phyloP scores from a whole-genome alignment of 768 basidiomycete genomes.

The Boletus vermiculosoides region DNA sequence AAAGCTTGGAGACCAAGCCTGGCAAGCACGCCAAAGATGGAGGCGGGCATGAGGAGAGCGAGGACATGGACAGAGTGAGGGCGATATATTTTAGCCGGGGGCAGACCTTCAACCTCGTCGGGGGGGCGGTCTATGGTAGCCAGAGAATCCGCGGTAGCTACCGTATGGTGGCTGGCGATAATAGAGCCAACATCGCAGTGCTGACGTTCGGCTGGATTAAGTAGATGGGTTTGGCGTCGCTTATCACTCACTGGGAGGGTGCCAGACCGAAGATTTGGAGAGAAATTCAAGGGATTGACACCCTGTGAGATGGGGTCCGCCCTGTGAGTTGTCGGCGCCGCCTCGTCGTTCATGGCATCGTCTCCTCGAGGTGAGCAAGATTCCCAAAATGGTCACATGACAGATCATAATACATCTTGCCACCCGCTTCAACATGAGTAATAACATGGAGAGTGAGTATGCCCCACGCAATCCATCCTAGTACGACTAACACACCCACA shows the following conservation, averaged over 20 bases:
- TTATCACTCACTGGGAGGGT: conserved; percentile 5
- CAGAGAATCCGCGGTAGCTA: conserved; percentile 38
- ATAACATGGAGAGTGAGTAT: conserved; percentile 84
- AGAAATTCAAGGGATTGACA: neutral
- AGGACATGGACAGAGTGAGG: conserved; percentile 66
- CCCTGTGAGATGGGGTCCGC: neutral
- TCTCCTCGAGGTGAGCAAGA: neutral
- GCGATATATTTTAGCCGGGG: conserved; percentile 38
- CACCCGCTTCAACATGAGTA: conserved; percentile 55
- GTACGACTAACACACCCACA: conserved; percentile 34
- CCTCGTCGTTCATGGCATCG: conserved; percentile 3
- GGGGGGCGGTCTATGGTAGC: conserved; percentile 44
- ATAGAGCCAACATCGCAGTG: conserved; percentile 35
- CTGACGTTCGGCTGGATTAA: conserved; percentile 7
- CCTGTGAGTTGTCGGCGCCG: neutral
- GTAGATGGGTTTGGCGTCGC: neutral
- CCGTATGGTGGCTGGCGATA: conserved; percentile 35
- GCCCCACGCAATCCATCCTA: neutral
- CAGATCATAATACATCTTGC: neutral
- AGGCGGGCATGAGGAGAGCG: conserved; percentile 71
- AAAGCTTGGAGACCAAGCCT: conserved; percentile 78
- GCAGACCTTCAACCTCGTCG: conserved; percentile 30
- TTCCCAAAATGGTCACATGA: conserved; percentile 13
- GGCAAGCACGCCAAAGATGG: conserved; percentile 83
- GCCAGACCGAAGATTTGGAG: neutral